Percentiles rank a stretch among this genome's conserved stretches.
Evolutionary conservation across 352 stramenopile species (phyloP).

Genomic region (Halophytophthora polymorphica): DNA sequence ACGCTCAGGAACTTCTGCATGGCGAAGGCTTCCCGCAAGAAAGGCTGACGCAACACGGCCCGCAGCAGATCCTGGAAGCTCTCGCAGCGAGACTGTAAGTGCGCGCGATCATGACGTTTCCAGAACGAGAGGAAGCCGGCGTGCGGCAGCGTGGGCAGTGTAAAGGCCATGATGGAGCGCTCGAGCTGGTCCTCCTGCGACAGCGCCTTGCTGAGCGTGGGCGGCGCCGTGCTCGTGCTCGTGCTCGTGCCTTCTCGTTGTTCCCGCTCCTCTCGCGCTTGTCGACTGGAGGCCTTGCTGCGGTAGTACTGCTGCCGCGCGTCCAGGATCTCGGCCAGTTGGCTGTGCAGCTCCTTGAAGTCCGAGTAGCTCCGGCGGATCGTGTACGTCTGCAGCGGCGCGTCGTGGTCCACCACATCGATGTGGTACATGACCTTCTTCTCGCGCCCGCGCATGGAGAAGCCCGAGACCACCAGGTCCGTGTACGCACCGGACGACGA

Average conservation of each 20-base stretch:
- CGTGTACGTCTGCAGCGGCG: conserved; percentile 78
- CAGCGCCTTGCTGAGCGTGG: conserved; percentile 7
- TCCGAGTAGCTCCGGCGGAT: conserved; percentile 84
- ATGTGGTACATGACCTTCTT: conserved; percentile 89
- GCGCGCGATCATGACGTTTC: conserved; percentile 73
- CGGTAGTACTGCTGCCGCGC: conserved; percentile 58
- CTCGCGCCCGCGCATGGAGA: conserved; percentile 62
- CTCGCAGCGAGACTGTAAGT: conserved; percentile 66
- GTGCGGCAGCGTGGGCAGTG: conserved; percentile 63
- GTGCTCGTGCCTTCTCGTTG: conserved; percentile 4
- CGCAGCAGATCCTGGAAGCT: conserved; percentile 73
- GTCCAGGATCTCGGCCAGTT: conserved; percentile 67
- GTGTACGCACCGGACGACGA: conserved; percentile 35
- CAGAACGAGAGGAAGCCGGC: conserved; percentile 77
- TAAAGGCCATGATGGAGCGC: conserved; percentile 55
- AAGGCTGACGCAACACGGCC: conserved; percentile 62
- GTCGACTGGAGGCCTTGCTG: conserved; percentile 23
- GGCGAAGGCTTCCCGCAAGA: conserved; percentile 52
- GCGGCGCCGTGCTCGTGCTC: conserved; percentile 8
- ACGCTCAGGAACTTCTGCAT: conserved; percentile 80
- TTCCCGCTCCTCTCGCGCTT: conserved; percentile 7
- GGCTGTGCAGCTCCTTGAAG: conserved; percentile 74
- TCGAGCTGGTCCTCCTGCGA: conserved; percentile 42
- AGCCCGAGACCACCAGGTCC: conserved; percentile 69
- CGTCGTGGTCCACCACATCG: conserved; percentile 70